Evolutionary conservation across 495 filamentous ascomycete genomes (phyloP), one percentile per base, ranked within the genome.

Genomic region (Daldinia vernicosa): DNA sequence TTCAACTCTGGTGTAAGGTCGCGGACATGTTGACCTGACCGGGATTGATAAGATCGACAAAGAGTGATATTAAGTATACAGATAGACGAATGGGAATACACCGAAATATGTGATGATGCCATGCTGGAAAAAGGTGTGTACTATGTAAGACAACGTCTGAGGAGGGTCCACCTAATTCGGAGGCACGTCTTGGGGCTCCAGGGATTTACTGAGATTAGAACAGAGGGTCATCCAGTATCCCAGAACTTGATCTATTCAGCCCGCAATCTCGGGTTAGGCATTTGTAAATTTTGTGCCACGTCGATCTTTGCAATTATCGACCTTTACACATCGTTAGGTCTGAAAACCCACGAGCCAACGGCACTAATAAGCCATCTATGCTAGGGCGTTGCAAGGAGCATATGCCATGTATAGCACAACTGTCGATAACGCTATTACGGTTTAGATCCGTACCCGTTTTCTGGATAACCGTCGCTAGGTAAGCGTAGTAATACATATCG

Each of bases 71-170:
- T 72, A n/a, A n/a, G n/a, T n/a, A 68, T 72, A 56, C 37, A 56
- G 14, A 69, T 43, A n/a, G 57, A n/a, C 40, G 45, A 73, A 69
- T 63, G 22, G 40, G 51, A 45, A 60, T n/a, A 37, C 52, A 28
- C 35, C 35, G 52, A 61, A 59, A 69, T 40, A 69, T 28, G 66
- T 22, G 26, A 66, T 35, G 65, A 73, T 66, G 61, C 57, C 57
- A 66, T 73, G 53, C 24, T 59, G 35, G 28, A 52, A 56, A 35
- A 32, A 40, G 30, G 26, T 40, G 60, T 66, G 70, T 73, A 60
- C 19, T 40, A 56, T 66, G 70, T 73, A 60, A 73, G 70, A 73
- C 70, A 73, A 24, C 51, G 65, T 66, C 56, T 37, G 62, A 30
- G 61, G 62, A 52, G 66, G 66, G 33, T n/a, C 70, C 66, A 65